A percentile compares a stretch with the other conserved stretches of the same genome.
Conservation (phyloP, 164 flowering plant genomes). For the Stephania yunnanensis region DNA sequence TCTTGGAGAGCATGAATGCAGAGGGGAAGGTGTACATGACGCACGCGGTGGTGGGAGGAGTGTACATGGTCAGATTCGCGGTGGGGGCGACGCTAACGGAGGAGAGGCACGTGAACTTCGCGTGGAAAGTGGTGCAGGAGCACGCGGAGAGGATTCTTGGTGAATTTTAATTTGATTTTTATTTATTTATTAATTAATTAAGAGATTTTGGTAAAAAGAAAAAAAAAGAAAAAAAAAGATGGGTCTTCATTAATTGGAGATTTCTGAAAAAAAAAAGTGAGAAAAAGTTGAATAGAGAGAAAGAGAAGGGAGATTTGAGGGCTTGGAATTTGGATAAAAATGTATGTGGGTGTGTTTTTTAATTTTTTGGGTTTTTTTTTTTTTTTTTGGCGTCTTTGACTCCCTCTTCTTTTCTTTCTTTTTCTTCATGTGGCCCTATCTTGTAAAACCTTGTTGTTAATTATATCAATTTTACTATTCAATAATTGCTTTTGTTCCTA, state of each 20-base stretch:
- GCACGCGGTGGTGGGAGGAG: conserved; percentile 24
- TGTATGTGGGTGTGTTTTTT: neutral
- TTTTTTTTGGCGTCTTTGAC: neutral
- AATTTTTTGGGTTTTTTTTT: neutral
- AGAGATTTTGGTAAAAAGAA: neutral
- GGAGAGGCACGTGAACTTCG: conserved; percentile 20
- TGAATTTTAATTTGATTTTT: neutral
- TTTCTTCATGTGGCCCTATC: neutral
- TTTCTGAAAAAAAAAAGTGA: neutral
- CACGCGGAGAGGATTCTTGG: conserved; percentile 15
- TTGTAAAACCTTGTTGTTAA: conserved; percentile 1
- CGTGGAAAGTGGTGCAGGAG: conserved; percentile 28
- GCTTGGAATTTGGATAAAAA: neutral
- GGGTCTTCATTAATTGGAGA: neutral
- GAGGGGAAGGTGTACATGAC: conserved; percentile 44
- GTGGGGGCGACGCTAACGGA: conserved; percentile 25
- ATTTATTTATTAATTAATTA: neutral
- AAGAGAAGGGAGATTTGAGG: neutral
- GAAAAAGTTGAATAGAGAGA: neutral
- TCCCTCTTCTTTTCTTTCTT: neutral
- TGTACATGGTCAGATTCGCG: conserved; percentile 27
- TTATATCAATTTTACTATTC: neutral
- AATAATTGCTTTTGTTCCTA: neutral
- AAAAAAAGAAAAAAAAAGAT: neutral
- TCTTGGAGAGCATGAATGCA: conserved; percentile 38